A percentile compares a stretch with the other conserved stretches of the same genome.
Evolutionary conservation across 1,139 yeast species (phyloP).

Genomic region (Yamadazyma diospyri): DNA sequence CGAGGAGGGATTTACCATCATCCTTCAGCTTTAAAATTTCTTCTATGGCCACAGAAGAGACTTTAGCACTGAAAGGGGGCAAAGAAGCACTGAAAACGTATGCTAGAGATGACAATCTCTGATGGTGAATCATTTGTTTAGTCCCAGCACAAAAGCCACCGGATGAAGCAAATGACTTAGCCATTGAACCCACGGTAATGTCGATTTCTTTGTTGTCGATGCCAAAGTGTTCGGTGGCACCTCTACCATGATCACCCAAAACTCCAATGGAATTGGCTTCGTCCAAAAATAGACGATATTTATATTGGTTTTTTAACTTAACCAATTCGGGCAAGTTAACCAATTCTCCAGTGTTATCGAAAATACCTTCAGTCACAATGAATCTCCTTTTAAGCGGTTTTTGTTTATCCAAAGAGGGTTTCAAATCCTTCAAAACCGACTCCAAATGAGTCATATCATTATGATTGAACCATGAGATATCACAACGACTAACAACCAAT

Average conservation of each 20-base stretch:
- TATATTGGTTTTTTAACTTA: slow-evolving; percentile 73
- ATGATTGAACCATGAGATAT: slow-evolving; percentile 80
- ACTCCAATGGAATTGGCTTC: slow-evolving; percentile 86
- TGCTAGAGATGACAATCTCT: slow-evolving; percentile 84
- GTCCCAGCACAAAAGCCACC: slow-evolving; percentile 96
- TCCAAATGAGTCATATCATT: slow-evolving; percentile 85
- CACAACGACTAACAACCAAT: slow-evolving; percentile 79
- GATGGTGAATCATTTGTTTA: slow-evolving; percentile 82
- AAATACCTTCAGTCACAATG: slow-evolving; percentile 86
- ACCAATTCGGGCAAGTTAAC: slow-evolving; percentile 70
- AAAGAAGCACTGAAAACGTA: slow-evolving; percentile 93
- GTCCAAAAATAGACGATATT: slow-evolving; percentile 82
- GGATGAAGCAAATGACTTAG: slow-evolving; percentile 77
- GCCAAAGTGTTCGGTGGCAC: slow-evolving; percentile 68
- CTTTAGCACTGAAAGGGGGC: slow-evolving; percentile 86
- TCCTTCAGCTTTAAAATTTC: slow-evolving; percentile 33
- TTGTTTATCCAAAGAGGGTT: slow-evolving; percentile 60
- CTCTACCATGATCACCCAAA: slow-evolving; percentile 82
- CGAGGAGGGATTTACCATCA: slow-evolving; percentile 30
- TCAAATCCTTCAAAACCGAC: slow-evolving; percentile 57
- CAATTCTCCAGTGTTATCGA: slow-evolving; percentile 77
- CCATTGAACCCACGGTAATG: slow-evolving; percentile 84
- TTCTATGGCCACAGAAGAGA: slow-evolving; percentile 59
- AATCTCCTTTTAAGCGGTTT: slow-evolving; percentile 82
- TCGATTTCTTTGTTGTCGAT: slow-evolving; percentile 70